Evolutionary conservation across 129 eudicot genomes (phyloP).

Genomic region (Helianthus tuberosus): DNA sequence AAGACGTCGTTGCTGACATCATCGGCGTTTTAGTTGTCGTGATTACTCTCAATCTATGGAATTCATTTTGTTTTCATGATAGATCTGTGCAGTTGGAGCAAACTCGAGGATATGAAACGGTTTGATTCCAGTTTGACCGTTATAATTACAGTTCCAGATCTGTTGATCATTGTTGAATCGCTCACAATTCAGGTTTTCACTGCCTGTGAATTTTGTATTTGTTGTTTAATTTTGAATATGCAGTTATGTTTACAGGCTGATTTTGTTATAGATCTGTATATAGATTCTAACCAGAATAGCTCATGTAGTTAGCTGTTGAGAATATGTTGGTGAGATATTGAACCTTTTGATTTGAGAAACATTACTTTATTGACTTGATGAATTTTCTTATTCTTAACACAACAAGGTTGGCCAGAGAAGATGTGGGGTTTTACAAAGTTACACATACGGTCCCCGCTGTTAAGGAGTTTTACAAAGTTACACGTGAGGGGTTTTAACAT

Average conservation of each 20-base stretch:
- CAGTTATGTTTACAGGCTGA: background rate
- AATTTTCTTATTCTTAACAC: background rate
- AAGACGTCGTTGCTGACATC: conserved; percentile 75
- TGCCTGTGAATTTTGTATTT: background rate
- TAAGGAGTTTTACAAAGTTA: too few species aligned
- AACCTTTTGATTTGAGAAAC: background rate
- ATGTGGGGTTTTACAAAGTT: too few species aligned
- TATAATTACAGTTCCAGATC: background rate
- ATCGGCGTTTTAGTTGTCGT: conserved; percentile 67
- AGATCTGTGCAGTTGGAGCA: conserved; percentile 27
- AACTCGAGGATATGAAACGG: conserved; percentile 47
- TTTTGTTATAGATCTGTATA: conserved; percentile 13
- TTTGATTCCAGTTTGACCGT: conserved; percentile 33
- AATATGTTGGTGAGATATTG: conserved; percentile 1
- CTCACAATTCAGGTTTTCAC: conserved; percentile 16
- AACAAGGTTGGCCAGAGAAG: too few species aligned
- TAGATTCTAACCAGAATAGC: too few species aligned
- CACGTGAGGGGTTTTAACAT: too few species aligned
- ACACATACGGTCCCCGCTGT: too few species aligned
- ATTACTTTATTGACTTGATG: background rate
- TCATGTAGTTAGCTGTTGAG: background rate
- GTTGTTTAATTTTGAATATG: background rate
- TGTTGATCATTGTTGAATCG: background rate
- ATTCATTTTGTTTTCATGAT: conserved; percentile 14
- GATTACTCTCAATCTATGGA: conserved; percentile 38